Conservation (phyloP, 129 eudicot species). For the Helianthus annuus region HanXRQr2.0-SUNRISE NC_035449.2:18632389-18632888, state of each 20-base stretch:
- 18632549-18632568: no score
- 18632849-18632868: conserved; percentile 45
- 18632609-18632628: no score
- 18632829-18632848: conserved; percentile 46
- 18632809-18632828: conserved; percentile 31
- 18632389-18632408: no score
- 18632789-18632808: conserved; percentile 34
- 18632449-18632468: no score
- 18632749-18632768: conserved; percentile 46
- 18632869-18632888: conserved; percentile 37
- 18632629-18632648: background rate
- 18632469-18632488: no score
- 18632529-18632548: no score
- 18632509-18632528: no score
- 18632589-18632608: no score
- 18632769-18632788: conserved; percentile 34
- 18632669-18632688: background rate
- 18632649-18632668: background rate
- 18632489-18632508: no score
- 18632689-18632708: background rate
- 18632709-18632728: background rate
- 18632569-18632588: no score
- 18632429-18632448: no score
- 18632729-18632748: conserved; percentile 49
- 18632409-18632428: no score